Base-by-base conservation (phyloP, 2,329 filamentous ascomycete species). In the Fusarium graminum region DNA sequence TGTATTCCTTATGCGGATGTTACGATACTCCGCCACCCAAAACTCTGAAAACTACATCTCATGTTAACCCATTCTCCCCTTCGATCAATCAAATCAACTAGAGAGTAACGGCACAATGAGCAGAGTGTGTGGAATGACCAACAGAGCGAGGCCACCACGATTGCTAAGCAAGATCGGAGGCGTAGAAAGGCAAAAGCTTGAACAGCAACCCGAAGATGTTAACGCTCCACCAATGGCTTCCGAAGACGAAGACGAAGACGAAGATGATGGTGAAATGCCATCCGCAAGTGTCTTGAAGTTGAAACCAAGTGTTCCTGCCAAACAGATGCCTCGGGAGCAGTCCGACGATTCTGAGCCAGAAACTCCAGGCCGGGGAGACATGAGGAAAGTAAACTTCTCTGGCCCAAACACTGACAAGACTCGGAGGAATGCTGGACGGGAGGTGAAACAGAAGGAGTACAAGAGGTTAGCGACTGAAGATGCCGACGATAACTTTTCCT, bases 331-430 rank as follows among this genome's bases (percentile, higher is more conserved):
- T 30, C 16, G 32, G 8, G 34, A 57, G 12, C 43, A 52, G 10
- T 71, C 61, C 11, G 65, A 70, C 26, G 68, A 71, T 46, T 77
- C 75, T 4, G 72, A 69, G 22, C 71, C 76, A 30, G 71, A 76
- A 22, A 55, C 54, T 26, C 63, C 55, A 30, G 56, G 59, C n/a
- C 63, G 68, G 6, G 76, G 69, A 16, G 63, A 74, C 50, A 81
- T 82, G 26, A 73, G 65, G 36, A 65, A 63, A 10, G 79, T 77
- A n/a, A 57, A 30, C 13, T 82, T 81, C 41, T 25, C 41, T 4
- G 30, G 43, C 19, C 26, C 55, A n/a, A 32, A 40, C 25, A 16
- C 51, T 34, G 45, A 34, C 7, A 63, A 46, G 16, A 19, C 38
- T 29, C 54, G 41, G 12, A 64, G 50, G 38, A 58, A 38, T 17